Evolutionary conservation across 495 filamentous ascomycete species (phyloP).

Genomic region (Hypoxylon fuscum): DNA sequence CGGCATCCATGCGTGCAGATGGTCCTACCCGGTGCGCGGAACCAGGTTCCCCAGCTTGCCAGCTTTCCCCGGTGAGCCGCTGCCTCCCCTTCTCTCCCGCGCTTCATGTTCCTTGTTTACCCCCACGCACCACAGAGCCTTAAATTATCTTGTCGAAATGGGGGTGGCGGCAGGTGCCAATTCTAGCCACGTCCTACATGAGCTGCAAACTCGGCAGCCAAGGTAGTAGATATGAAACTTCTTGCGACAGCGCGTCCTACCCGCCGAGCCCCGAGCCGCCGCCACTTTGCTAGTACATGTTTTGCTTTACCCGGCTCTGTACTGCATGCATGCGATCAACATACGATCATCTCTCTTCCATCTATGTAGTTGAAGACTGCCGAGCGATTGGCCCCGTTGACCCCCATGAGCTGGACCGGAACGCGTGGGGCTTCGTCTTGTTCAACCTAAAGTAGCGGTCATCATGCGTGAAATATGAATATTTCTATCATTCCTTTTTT

Average conservation of each 20-base stretch:
- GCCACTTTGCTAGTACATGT: neutral
- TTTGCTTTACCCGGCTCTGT: constrained; percentile 1
- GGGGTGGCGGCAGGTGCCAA: constrained; percentile 20
- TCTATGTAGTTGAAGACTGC: neutral
- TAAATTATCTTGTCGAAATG: constrained; percentile 11
- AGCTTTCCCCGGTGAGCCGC: constrained; percentile 7
- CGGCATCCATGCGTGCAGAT: constrained; percentile 12
- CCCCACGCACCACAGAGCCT: constrained; percentile 23
- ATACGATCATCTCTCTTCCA: too few relatives aligned
- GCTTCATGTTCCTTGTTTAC: neutral
- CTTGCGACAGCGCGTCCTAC: neutral
- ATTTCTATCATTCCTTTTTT: too few relatives aligned
- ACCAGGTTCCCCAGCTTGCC: constrained; percentile 23
- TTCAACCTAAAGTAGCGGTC: too few relatives aligned
- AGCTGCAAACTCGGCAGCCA: constrained; percentile 4
- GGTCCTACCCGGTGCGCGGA: constrained; percentile 26
- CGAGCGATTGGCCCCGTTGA: constrained; percentile 22
- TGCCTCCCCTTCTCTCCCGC: neutral
- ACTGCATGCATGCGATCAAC: constrained; percentile 11
- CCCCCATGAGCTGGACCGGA: neutral
- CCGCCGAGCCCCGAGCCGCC: constrained; percentile 5
- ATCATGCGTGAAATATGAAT: too few relatives aligned
- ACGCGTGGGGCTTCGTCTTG: constrained; percentile 9
- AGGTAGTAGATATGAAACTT: neutral
- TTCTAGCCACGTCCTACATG: constrained; percentile 10